phyloP scores from a whole-genome alignment of 345 rosid genomes.

The Acer yangbiense region DNA sequence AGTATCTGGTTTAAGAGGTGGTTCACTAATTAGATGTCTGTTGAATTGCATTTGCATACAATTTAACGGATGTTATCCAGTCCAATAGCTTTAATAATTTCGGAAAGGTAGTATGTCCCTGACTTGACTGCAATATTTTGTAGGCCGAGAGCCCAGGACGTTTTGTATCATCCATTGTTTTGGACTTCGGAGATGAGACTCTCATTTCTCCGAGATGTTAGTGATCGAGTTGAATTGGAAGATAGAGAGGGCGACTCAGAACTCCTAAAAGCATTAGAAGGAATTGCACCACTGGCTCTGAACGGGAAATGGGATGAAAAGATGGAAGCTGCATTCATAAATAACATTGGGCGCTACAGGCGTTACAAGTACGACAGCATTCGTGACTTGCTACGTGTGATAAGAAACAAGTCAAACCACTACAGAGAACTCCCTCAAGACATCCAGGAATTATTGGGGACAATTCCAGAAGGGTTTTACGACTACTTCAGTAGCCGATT shows the following conservation, averaged over 20 bases:
- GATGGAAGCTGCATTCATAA: constrained; percentile 57
- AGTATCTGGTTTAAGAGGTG: neutral
- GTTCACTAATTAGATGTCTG: no score
- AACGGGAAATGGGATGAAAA: constrained; percentile 77
- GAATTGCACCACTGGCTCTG: constrained; percentile 42
- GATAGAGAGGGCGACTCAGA: constrained; percentile 54
- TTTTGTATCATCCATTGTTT: constrained; percentile 65
- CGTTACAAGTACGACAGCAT: constrained; percentile 66
- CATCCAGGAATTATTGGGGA: constrained; percentile 61
- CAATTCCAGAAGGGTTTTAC: constrained; percentile 72
- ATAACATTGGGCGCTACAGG: constrained; percentile 64
- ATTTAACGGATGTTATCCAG: no score
- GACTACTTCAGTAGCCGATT: constrained; percentile 60
- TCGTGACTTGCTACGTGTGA: constrained; percentile 65
- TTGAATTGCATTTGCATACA: no score
- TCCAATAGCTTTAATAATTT: neutral
- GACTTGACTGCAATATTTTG: constrained; percentile 19
- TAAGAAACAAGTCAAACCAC: constrained; percentile 71
- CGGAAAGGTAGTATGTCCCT: neutral
- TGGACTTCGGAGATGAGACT: constrained; percentile 69
- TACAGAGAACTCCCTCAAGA: constrained; percentile 71
- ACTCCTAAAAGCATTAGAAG: constrained; percentile 60
- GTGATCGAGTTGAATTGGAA: constrained; percentile 70
- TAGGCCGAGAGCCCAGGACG: constrained; percentile 59
- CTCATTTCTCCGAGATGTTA: constrained; percentile 71